Base-by-base conservation (phyloP, 2,329 filamentous ascomycete species). In the Sclerotiophoma versabilis region DNA sequence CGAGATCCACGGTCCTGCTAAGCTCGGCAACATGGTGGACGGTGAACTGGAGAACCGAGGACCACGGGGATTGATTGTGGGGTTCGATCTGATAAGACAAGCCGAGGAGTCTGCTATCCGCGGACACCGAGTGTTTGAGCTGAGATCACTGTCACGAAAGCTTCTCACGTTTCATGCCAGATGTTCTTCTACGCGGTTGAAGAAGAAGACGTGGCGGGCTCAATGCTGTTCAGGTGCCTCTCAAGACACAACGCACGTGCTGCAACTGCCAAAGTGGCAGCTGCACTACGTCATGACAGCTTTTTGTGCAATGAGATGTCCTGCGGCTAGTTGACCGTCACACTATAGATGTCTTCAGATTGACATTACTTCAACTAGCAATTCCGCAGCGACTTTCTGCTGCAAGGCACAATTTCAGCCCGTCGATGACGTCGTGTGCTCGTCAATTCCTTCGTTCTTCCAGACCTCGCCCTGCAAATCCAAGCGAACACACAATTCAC, bases 1-100 rank as follows among this genome's bases (percentile, higher is more conserved):
- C 51, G 51, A 49, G 51, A 39, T 39, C 51, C 51, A 49, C 45
- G 58, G 48, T 39, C 19, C 30, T 60, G 58, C 59, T 70, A 71
- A 70, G 67, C 67, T 71, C 68, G 68, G 68, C 49, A 68, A 64
- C 58, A 51, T 50, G 54, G 49, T 59, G 26, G 49, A 48, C 38
- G 52, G 41, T 59, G 57, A 59, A 48, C 41, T 53, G 49, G 60
- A 65, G 56, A 68, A 64, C 66, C 66, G 64, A 66, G 65, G 65
- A 45, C 20, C 36, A 33, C 39, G 41, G 49, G 41, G 51, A 17
- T 23, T 19, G 46, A 44, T 34, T 44, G 51, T 54, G 51, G 51
- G 51, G 51, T 54, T 51, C 20, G 38, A 54, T 54, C 45, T 45
- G 51, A 54, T 54, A 45, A 54, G 30, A 34, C 17, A 44, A 32